Base-by-base conservation (phyloP, 176 grass and related monocot genomes). In the Hordeum marinum region DNA sequence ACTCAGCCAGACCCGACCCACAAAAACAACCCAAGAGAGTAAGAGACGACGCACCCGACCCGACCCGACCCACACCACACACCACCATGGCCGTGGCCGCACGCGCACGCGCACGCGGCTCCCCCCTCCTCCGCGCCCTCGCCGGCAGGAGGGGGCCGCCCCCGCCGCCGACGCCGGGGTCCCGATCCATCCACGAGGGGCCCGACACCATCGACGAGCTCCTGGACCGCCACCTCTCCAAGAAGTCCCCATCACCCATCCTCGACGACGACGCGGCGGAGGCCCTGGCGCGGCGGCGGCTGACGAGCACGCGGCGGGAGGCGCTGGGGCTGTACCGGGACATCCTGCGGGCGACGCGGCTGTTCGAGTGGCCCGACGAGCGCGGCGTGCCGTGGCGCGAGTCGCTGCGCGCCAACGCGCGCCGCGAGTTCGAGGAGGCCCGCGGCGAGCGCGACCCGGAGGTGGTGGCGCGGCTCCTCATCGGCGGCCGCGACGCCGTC, bases 191-290 rank as follows among this genome's bases (percentile, higher is more conserved):
- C 67, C 96, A 95, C 81, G 93, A 98, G 82, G 95, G 95, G 0
- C 91, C 95, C 36, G 89, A 98, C 91, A 98, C 95, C 31, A 93
- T 98, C 61, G 93, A 98, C 39, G 96, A 98, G 89, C 93, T 98
- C 41, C 91, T 98, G 24, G 93, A 98, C 46, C 89, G 91, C 45
- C 93, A 98, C 83, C 83, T 98, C 34, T 86, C 82, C 66, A 94
- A 98, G 83, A 93, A 92, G 54, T 2, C 76, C 23, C n/a, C 35
- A 17, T 54, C 85, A 13, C 25, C 79, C 70, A 24, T 36, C n/a
- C 65, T 80, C 54, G 86, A 89, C 81, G 90, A 85, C 63, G 89
- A 90, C 20, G 89, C 86, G 15, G 27, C 42, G 36, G 83, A 88
- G 73, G 84, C 85, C 21, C 66, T 72, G 64, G 70, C 64, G 29